Evolutionary conservation across 371 early-diverging fungal genomes (phyloP), one percentile per base, ranked within the genome.

Genomic region (Lichtheimia ornata): DNA sequence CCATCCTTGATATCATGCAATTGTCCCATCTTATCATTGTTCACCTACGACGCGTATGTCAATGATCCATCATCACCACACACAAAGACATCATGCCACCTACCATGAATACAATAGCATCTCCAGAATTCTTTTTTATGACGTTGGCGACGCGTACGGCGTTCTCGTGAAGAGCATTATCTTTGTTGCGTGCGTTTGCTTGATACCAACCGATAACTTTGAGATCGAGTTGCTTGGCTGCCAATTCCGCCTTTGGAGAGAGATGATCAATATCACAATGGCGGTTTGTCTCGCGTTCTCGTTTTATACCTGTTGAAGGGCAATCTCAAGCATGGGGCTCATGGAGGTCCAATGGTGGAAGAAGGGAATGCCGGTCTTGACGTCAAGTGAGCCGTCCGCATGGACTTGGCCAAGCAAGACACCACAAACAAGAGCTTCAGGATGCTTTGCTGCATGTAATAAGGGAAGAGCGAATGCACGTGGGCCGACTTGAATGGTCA

Each of bases 381-480:
- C 69, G 22, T 73, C 61, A 50, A 70, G 61, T 50, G 65, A 62
- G 56, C 63, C 64, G 15, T 73, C 67, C 18, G 56, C 65, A 56
- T 73, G 72, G 6, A 76, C 53, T 54, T 73, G 58, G 22, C 85
- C 88, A 11, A 91, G 62, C 6, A 90, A 67, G 15, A 89, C 76
- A 44, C 94, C 94, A 63, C 84, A 84, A 3, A 94, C 90, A 30
- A 83, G 73, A 3, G 77, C 73, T 24, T 84, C 75, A 0, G 94
- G 85, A 75, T 90, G 88, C 77, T 92, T 93, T n/a, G 91, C 86
- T 12, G 91, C 88, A 68, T 94, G 94, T 15, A 92, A 74, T 35
- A 92, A 67, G 5, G 92, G 82, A 65, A 92, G 84, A 59, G 83
- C 67, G 76, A 92, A 90, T 5, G 92, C 90, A 60, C 76, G 76